Evolutionary conservation across 1,284 basidiomycete genomes (phyloP), one percentile per base, ranked within the genome.

Genomic region (Entoloma clypeatum): DNA sequence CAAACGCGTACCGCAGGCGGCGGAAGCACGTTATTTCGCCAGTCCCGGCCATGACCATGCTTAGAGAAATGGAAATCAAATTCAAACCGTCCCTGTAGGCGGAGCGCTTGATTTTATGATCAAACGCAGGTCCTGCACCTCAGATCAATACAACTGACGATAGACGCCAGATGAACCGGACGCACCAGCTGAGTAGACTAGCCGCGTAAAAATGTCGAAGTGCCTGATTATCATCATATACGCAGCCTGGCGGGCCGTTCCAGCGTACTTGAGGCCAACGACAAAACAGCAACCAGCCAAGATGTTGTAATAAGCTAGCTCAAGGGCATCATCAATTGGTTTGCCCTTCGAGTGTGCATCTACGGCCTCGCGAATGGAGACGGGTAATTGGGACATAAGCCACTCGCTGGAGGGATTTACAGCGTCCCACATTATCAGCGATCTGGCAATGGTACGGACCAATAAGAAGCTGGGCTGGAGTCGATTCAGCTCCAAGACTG

Each of bases 11-110:
- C 17, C 96, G 80, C 9, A 98, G 72, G n/a, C 92, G 78, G 21
- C 92, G 81, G 18, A 99, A 71, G 47, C 91, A 86, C 37, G 86
- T 87, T 31, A 98, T 79, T 60, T 99, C 92, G 8, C 96, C 96
- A 0, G 92, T 96, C 2, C 96, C 96, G 0, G 93, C 90, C 87
- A 98, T 92, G 36, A 98, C 86, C 72, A 95, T 86, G 50, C 85
- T 83, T 19, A 96, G 66, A 3, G 92, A 75, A 26, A 97, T 72
- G 0, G 90, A 86, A 44, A 96, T 85, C 19, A 94, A 70, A 56
- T 91, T 94, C 31, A 96, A 71, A 2, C 90, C 90, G 54, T 94
- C 88, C 13, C 92, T 77, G n/a, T 94, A 77, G 1, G 92, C 84
- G 13, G 84, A 81, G 1, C 92, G 81, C 54, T 89, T 83, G 60